A percentile compares a stretch with the other conserved stretches of the same genome.
These are phyloP conservation scores for Oryza longistaminata DNA, from an alignment of 176 grass and related monocot species.

Conservation along the genomic window DNA sequence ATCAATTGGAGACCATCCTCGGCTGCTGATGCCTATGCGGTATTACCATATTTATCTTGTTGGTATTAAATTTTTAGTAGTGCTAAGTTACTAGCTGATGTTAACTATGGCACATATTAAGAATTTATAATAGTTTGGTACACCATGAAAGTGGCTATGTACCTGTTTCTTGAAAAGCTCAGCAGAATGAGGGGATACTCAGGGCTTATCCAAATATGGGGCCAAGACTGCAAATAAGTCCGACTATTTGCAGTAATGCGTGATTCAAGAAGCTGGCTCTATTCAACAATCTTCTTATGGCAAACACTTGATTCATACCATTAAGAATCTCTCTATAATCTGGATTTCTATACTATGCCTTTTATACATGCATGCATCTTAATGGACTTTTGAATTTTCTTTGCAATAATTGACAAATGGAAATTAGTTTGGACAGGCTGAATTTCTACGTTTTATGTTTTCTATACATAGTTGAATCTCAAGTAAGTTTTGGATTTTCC, in stretches of 20 bases:
- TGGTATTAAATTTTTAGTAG: not conserved
- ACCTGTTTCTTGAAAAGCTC: not conserved
- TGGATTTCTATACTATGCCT: not conserved
- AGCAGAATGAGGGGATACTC: not conserved
- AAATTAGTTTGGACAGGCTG: not conserved
- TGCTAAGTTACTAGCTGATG: not conserved
- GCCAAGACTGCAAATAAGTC: not conserved
- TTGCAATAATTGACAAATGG: not conserved
- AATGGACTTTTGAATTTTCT: not conserved
- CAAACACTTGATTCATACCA: slow-evolving; percentile 5
- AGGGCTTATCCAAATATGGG: not conserved
- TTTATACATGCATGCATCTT: not conserved
- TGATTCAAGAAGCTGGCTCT: not conserved
- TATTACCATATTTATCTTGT: slow-evolving; percentile 32
- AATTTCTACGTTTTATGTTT: not conserved
- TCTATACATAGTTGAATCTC: not conserved
- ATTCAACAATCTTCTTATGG: not conserved
- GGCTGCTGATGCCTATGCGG: slow-evolving; percentile 44
- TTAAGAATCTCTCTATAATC: not conserved
- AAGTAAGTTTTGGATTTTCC: not conserved
- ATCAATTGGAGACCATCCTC: slow-evolving; percentile 72
- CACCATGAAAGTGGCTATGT: not conserved
- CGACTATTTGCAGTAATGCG: not conserved
- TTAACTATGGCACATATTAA: not conserved
- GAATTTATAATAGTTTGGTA: not conserved